phyloP scores from a whole-genome alignment of 495 filamentous ascomycete genomes.

The Cetradonia linearis region DNA sequence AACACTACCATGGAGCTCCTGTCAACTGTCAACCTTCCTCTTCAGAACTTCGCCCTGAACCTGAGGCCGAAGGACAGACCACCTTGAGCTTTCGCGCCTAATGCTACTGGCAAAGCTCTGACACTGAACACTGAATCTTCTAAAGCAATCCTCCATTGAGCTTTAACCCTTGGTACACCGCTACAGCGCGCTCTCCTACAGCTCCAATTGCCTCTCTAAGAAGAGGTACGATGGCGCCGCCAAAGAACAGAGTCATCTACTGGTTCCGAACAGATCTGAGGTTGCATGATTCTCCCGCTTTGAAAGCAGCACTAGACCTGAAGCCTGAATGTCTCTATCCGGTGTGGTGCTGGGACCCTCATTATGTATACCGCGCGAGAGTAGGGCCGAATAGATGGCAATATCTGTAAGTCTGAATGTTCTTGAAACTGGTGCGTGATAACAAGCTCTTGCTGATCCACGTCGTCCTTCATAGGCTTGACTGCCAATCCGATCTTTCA shows the following conservation, averaged over 20 bases:
- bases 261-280: constrained; percentile 68
- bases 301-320: constrained; percentile 53
- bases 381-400: constrained; percentile 58
- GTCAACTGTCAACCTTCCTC: background rate
- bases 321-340: constrained; percentile 53
- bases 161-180: background rate
- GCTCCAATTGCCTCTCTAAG: background rate
- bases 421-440: background rate
- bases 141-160: background rate
- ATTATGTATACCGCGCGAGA: constrained; percentile 59
- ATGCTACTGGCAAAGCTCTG: background rate
- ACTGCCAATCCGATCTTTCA: constrained; percentile 56
- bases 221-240: constrained; percentile 20
- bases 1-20: background rate
- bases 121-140: background rate
- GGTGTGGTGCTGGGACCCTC: constrained; percentile 62
- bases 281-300: constrained; percentile 59
- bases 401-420: constrained; percentile 37
- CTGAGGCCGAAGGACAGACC: background rate
- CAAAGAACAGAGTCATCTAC: constrained; percentile 51
- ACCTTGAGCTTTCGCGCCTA: background rate
- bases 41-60: background rate
- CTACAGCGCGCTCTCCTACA: background rate
- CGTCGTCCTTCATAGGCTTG: constrained; percentile 34
- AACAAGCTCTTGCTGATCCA: background rate